Evolutionary conservation across 306 rosid species (phyloP), one percentile per base, ranked within the genome.

Genomic region (Inga oerstediana): DNA sequence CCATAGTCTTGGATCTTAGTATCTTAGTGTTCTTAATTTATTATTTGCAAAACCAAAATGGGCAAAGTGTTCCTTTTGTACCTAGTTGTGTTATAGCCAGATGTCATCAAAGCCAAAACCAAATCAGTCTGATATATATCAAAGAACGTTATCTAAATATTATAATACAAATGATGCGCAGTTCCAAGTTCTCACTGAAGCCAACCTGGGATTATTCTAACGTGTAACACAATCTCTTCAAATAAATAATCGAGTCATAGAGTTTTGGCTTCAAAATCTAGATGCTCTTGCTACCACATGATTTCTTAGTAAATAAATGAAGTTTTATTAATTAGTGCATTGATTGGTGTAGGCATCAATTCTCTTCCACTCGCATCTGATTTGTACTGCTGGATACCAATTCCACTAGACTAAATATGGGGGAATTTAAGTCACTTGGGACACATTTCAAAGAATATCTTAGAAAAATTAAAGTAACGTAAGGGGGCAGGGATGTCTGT

Each of bases 401-500:
- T 61, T 68, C 51, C 72, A n/a, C 39, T 76, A 80, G 77, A 56
- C 65, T 16, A 32, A 3, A n/a, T 59, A 59, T 59, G 72, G 59
- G 24, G 48, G 39, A 73, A 59, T 61, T 56, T 69, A 61, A 68
- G 81, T 65, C 66, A 74, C 69, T 74, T 79, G 67, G 62, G 69
- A 52, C 72, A 51, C 19, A n/a, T 41, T 73, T 51, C 56, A 66
- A 54, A 74, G 83, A 80, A 79, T 67, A 75, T 71, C 59, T 34
- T 39, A 56, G 81, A 58, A 30, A 80, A 75, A 32, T 41, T 75
- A 43, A 68, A 65, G 52, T 12, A 32, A 73, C 77, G 61, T 19
- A 79, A 62, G 20, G 72, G 74, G 86, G 35, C 68, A 75, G 78
- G 81, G 74, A 84, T 80, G 84, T 79, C 81, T 80, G 78, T 56